Base-by-base conservation (phyloP, 1,284 basidiomycete species). In the Malassezia dermatis region DNA sequence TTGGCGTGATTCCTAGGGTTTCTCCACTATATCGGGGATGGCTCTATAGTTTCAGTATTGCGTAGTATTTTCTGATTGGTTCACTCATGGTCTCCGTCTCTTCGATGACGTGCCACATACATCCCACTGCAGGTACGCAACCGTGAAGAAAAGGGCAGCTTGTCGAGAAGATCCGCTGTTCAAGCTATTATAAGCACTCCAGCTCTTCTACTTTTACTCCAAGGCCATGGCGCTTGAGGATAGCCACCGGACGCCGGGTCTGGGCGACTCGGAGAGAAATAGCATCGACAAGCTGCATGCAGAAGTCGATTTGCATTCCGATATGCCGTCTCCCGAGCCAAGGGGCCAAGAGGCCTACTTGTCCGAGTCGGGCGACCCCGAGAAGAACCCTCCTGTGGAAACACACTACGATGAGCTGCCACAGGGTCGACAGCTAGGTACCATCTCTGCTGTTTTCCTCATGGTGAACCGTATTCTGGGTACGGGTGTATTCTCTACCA, bases 381-480 rank as follows among this genome's bases (percentile, higher is more conserved):
- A 48, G 21, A 28, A 34, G 27, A 11, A 21, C 11, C 44, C 44
- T 15, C 44, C 41, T 8, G 46, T 24, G 12, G 46, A 48, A 39
- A 24, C 31, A 10, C 32, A 35, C 34, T 48, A 48, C 15, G 34
- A 48, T 37, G 59, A 61, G n/a, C 21, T 61, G 11, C 56, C 59
- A 2, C 59, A 61, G 26, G 59, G 59, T 4, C 40, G 59, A 15
- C 51, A 58, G 31, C 50, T 75, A 10, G 71, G 71, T 27, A 51
- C 82, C 3, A 69, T 79, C 31, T 85, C 82, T 53, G 82, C 83
- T 1, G 73, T 82, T 8, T 83, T 83, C 60, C 78, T 87, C 23
- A 83, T 86, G 34, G 84, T 85, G 73, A 87, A 87, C 65, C 80
- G 84, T 17, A 79, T 86, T 19, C 83, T 86, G 32, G 85, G 85